Evolutionary conservation across 106 monocot species (phyloP), one percentile per base, ranked within the genome.

Genomic region (Phalaenopsis equestris): DNA sequence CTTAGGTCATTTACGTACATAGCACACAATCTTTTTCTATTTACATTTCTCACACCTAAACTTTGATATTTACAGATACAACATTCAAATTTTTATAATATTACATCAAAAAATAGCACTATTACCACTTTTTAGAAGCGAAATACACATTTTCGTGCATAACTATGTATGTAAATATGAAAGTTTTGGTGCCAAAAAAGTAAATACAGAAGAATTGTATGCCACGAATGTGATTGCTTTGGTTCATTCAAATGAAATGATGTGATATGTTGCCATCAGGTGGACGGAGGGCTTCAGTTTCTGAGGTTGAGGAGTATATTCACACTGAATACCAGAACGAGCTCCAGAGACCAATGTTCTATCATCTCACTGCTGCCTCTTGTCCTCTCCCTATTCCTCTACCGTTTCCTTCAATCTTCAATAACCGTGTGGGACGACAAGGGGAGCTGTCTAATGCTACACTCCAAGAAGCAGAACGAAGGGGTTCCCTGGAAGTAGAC

Each of bases 321-420:
- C 72, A 23, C 55, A 77, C 38, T 10, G 81, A 78, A 45, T 87
- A 92, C 75, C 81, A 85, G 46, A 47, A 73, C 41, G 73, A 48
- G 61, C 30, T 47, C 38, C 23, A 55, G 17, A 84, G 77, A 24
- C 91, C 91, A 21, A 80, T 15, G 78, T 87, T 87, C 81, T 84
- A 87, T 0, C 90, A 87, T 88, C 79, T 93, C 52, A 85, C 99
- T 2, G 72, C 82, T 3, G 79, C 95, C 15, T 80, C 79, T 8
- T 93, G 86, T 84, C 99, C 99, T 6, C 90, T 95, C 56, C 91
- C 99, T 36, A 83, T 99, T 70, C 99, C 95, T 11, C 84, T 99
- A 17, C 88, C 99, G 2, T 99, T 99, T 75, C 95, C 95, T 16
- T 87, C 94, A 46, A 90, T 99, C n/a, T 99, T 99, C 47, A 42